Evolutionary conservation across 306 rosid genomes (phyloP).

Genomic region (Malus fusca): DNA sequence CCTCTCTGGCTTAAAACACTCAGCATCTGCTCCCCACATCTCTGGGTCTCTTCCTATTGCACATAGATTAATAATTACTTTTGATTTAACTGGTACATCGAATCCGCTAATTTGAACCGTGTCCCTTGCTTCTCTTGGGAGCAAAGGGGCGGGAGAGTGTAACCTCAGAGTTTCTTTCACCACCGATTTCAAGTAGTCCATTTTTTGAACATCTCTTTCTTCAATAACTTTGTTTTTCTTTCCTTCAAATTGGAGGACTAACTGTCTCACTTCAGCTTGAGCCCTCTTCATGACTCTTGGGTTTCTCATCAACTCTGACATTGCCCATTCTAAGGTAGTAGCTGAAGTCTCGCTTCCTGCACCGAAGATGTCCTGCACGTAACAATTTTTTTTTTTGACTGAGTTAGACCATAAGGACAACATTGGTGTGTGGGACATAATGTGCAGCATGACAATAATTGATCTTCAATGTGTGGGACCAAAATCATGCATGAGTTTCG

Average conservation of each 20-base stretch:
- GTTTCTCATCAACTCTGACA: constrained; percentile 23
- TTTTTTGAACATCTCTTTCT: neutral
- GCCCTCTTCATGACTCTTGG: constrained; percentile 1
- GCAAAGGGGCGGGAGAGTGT: neutral
- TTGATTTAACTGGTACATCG: neutral
- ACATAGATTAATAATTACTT: neutral
- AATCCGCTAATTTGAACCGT: neutral
- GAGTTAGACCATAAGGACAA: too few species aligned
- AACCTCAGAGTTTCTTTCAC: neutral
- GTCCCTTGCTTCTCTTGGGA: constrained; percentile 3
- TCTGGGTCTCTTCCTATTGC: neutral
- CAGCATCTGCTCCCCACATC: neutral
- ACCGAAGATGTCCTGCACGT: constrained; percentile 11
- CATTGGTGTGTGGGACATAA: too few species aligned
- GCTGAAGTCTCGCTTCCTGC: constrained; percentile 33
- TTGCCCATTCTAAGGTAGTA: constrained; percentile 28
- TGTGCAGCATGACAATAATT: too few species aligned
- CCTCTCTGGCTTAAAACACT: constrained; percentile 15
- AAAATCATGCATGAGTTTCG: too few species aligned
- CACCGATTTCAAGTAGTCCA: neutral
- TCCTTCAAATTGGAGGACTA: neutral
- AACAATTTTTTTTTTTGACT: too few species aligned
- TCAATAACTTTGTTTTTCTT: neutral
- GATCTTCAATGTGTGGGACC: too few species aligned
- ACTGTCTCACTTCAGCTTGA: neutral